A percentile compares a stretch with the other conserved stretches of the same genome.
These are phyloP conservation scores for Candida parachauliodes DNA, from an alignment of 805 yeast genomes.

Conservation along the genomic window DNA sequence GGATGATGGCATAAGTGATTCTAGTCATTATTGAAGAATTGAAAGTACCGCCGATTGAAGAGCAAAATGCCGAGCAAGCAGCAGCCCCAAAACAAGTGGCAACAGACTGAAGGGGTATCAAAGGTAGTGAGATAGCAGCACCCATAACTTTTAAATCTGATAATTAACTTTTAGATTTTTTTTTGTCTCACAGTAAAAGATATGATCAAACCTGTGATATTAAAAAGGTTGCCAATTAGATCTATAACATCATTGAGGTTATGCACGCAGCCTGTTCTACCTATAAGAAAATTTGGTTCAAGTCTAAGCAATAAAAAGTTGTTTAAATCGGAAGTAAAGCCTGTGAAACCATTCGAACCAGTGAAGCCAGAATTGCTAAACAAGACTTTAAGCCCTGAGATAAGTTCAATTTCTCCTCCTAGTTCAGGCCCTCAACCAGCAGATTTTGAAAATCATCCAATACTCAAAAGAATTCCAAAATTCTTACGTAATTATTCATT, in stretches of 20 bases:
- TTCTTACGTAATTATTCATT: conserved; percentile 48
- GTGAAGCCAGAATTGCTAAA: too few relatives aligned
- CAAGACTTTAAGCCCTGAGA: too few relatives aligned
- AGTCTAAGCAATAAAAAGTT: not conserved
- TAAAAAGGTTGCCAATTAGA: too few relatives aligned
- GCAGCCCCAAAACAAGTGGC: conserved; percentile 84
- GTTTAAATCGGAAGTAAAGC: not conserved
- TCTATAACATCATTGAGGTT: too few relatives aligned
- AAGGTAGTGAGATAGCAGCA: conserved; percentile 67
- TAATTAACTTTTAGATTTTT: not conserved
- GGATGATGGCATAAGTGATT: conserved; percentile 75
- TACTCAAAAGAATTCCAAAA: conserved; percentile 42
- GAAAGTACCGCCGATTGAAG: conserved; percentile 53
- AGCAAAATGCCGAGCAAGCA: conserved; percentile 58
- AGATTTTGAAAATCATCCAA: conserved; percentile 14
- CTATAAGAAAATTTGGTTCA: not conserved
- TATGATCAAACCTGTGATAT: too few relatives aligned
- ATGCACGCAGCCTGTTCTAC: too few relatives aligned
- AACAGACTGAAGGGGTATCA: conserved; percentile 49
- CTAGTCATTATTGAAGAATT: conserved; percentile 81
- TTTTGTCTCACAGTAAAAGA: too few relatives aligned
- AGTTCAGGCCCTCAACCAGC: conserved; percentile 3
- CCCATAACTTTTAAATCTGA: conserved; percentile 63
- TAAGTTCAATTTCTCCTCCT: too few relatives aligned
- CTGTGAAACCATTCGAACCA: not conserved